Percentiles rank a stretch among this genome's conserved stretches.
phyloP scores from a whole-genome alignment of 306 rosid genomes.

The Vigna unguiculata region DNA sequence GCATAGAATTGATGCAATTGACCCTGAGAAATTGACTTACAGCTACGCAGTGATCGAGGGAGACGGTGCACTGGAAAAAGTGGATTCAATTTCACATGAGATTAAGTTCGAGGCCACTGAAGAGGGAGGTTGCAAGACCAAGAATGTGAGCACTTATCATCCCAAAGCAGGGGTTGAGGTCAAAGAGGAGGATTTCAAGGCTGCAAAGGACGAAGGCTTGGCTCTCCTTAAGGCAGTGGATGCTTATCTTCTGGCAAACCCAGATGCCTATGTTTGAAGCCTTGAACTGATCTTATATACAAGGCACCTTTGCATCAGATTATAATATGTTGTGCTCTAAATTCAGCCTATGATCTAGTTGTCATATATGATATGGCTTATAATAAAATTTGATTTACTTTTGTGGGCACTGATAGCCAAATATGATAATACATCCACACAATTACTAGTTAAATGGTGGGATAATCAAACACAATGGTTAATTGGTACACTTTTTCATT shows the following conservation, averaged over 20 bases:
- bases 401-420: background rate
- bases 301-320: slow-evolving; percentile 19
- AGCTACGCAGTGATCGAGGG: slow-evolving; percentile 46
- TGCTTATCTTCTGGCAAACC: slow-evolving; percentile 53
- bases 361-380: slow-evolving; percentile 45
- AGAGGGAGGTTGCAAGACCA: slow-evolving; percentile 46
- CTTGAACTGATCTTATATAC: slow-evolving; percentile 26
- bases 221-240: slow-evolving; percentile 47
- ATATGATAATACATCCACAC: background rate
- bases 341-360: slow-evolving; percentile 9
- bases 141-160: slow-evolving; percentile 42
- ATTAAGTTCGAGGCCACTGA: slow-evolving; percentile 44
- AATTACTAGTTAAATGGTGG: background rate
- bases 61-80: slow-evolving; percentile 36
- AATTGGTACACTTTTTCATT: background rate
- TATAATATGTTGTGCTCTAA: slow-evolving; percentile 11
- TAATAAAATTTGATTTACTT: slow-evolving; percentile 42
- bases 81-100: slow-evolving; percentile 48
- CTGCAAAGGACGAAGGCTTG: slow-evolving; percentile 36
- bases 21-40: slow-evolving; percentile 47
- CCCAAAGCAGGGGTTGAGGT: slow-evolving; percentile 53
- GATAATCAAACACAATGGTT: background rate
- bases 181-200: slow-evolving; percentile 55
- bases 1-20: slow-evolving; percentile 52
- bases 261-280: slow-evolving; percentile 48